Base-by-base conservation (phyloP, 2,329 filamentous ascomycete genomes). In the Fusarium bulbicola region DNA sequence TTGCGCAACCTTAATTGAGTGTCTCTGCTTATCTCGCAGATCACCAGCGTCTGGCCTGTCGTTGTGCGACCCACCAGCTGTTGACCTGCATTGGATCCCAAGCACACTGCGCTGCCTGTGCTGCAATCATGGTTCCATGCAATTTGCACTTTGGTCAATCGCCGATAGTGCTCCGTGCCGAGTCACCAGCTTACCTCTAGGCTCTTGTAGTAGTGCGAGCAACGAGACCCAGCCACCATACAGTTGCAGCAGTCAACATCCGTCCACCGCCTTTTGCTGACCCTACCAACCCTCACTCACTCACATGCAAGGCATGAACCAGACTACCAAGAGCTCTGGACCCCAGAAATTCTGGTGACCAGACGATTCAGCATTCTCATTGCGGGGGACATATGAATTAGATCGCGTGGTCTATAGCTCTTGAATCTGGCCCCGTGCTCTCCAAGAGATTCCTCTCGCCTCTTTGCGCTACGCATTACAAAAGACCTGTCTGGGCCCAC, bases 51-150 rank as follows among this genome's bases (percentile, higher is more conserved):
- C 47, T 65, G 42, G 52, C 30, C 49, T 54, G 47, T 47, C 59
- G 37, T 54, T 70, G 59, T 56, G 39, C 52, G 61, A 59, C 65
- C 76, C 76, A 74, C 73, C 53, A 49, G 59, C 58, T 63, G 32
- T 70, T 68, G 59, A 63, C 66, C 56, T 75, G 74, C 74, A 74
- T 47, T 30, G 45, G 26, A 30, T 72, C 59, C 34, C 36, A 47
- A 63, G 60, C 54, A 53, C 32, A 20, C 30, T 58, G 54, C 40
- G 7, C n/a, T 49, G 21, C 34, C 14, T 65, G 39, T 24, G 15
- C 60, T 76, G 74, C 68, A 63, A 45, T 66, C 62, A 66, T 75
- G 73, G 76, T 70, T 70, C 68, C 74, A 74, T 76, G 69, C 56
- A 75, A 70, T 70, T 66, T 65, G 52, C 28, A 59, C 53, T 59